These are phyloP conservation scores for Lachnellula cervina DNA, from an alignment of 2,329 filamentous ascomycete genomes.

Conservation along the genomic window DNA sequence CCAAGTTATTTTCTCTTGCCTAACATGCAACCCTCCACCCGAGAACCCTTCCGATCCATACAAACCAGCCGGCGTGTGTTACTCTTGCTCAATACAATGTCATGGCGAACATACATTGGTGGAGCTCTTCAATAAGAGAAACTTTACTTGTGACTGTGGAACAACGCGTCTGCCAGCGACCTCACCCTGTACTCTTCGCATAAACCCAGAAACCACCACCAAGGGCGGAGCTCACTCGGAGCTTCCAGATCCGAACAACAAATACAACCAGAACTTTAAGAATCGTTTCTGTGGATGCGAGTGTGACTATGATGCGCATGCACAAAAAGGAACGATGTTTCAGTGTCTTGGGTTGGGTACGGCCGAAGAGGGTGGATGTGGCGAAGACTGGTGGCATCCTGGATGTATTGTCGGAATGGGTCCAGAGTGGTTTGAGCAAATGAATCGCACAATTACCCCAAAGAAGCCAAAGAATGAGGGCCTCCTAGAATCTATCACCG, in stretches of 20 bases:
- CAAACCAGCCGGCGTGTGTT: conserved; percentile 80
- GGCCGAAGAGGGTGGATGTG: conserved; percentile 78
- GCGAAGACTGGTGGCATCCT: conserved; percentile 97
- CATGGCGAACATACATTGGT: conserved; percentile 93
- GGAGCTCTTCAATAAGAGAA: conserved; percentile 91
- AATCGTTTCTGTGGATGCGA: conserved; percentile 90
- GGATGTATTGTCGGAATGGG: conserved; percentile 82
- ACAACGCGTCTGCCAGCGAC: conserved; percentile 67
- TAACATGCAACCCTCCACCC: conserved; percentile 87
- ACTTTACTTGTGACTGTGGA: conserved; percentile 95
- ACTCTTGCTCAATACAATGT: conserved; percentile 93
- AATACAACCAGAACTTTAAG: conserved; percentile 92
- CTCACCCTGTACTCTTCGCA: conserved; percentile 70
- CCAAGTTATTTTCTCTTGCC: conserved; percentile 84
- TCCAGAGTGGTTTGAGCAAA: conserved; percentile 62
- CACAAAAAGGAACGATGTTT: conserved; percentile 97
- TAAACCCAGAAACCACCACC: conserved; percentile 66
- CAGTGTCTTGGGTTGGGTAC: conserved; percentile 86
- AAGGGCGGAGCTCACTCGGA: conserved; percentile 77
- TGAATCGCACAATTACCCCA: conserved; percentile 34
- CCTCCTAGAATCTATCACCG: conserved; percentile 45
- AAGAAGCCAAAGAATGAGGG: conserved; percentile 32
- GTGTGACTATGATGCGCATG: conserved; percentile 79
- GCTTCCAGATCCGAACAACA: conserved; percentile 66
- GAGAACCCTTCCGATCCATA: conserved; percentile 56